phyloP scores from a whole-genome alignment of 306 rosid genomes.

The Pueraria montana region DNA sequence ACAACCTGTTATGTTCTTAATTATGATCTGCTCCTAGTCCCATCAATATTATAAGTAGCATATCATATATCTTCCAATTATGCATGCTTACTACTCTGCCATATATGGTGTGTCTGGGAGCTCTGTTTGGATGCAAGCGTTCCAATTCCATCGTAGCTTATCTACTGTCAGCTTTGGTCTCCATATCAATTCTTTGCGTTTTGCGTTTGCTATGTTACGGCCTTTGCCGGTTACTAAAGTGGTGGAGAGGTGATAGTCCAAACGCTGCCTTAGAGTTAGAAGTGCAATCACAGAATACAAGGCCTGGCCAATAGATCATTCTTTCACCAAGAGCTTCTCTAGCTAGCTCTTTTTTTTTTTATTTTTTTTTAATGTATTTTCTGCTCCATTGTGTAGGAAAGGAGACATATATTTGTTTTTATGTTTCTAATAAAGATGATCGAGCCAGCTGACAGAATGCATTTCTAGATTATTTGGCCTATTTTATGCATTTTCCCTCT shows the following conservation, averaged over 20 bases:
- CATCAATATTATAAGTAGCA: slow-evolving; percentile 11
- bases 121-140: slow-evolving; percentile 58
- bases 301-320: slow-evolving; percentile 8
- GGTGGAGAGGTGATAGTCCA: slow-evolving; percentile 16
- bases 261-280: slow-evolving; percentile 40
- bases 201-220: slow-evolving; percentile 53
- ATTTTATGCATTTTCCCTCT: background rate
- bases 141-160: slow-evolving; percentile 49
- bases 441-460: too few species aligned
- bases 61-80: background rate
- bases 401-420: background rate
- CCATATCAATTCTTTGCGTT: slow-evolving; percentile 47
- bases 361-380: background rate
- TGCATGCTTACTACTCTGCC: slow-evolving; percentile 26
- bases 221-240: slow-evolving; percentile 39
- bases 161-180: slow-evolving; percentile 51
- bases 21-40: too few species aligned
- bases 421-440: background rate
- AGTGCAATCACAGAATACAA: slow-evolving; percentile 40
- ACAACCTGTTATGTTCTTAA: background rate
- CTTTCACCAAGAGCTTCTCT: background rate
- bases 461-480: background rate
- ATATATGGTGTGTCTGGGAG: slow-evolving; percentile 58
- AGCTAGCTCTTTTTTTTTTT: background rate
- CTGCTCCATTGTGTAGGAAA: background rate